Conservation (phyloP, 805 yeast species). For the Barnettozyma salicaria region DNA sequence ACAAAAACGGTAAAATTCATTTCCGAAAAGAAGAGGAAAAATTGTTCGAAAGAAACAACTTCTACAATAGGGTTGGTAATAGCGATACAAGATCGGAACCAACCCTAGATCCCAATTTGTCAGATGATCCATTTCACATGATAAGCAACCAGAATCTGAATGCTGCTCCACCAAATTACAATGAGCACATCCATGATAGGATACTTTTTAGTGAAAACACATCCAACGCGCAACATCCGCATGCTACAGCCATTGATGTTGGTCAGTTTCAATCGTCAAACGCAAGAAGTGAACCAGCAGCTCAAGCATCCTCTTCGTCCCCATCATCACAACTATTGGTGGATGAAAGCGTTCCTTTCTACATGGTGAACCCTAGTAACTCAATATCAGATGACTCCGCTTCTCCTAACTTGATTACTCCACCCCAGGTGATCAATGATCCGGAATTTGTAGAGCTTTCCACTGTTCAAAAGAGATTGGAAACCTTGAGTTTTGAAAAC, state of each 20-base stretch:
- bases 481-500: conserved; percentile 29
- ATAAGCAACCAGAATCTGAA: conserved; percentile 23
- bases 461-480: conserved; percentile 10
- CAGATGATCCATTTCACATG: conserved; percentile 1
- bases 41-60: conserved; percentile 23
- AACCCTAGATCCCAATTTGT: conserved; percentile 8
- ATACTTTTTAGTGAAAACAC: conserved; percentile 23
- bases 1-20: conserved; percentile 36
- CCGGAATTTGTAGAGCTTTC: background rate
- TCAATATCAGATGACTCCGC: no score
- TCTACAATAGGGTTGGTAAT: conserved; percentile 1
- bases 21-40: conserved; percentile 34
- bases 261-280: no score
- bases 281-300: no score
- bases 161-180: conserved; percentile 68
- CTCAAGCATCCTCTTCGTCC: no score
- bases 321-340: no score
- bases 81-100: background rate
- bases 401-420: no score
- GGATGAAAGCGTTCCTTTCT: no score
- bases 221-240: conserved; percentile 5
- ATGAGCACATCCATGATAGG: conserved; percentile 63
- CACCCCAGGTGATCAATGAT: no score
- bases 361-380: no score
- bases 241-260: conserved; percentile 1